These are phyloP conservation scores for Pichia sp. DNA, from an alignment of 1,139 yeast genomes.

Conservation along the genomic window DNA sequence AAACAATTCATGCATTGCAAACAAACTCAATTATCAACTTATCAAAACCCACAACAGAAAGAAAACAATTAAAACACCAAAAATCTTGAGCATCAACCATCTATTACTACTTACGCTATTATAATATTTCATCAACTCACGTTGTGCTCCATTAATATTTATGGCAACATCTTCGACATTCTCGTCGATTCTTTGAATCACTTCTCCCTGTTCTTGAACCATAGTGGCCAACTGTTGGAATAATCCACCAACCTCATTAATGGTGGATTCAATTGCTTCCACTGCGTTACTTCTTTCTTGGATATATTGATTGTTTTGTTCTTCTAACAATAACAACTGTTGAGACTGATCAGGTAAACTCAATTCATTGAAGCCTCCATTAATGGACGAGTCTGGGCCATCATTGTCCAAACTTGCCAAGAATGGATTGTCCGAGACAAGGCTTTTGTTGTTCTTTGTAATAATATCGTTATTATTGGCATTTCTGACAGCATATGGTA, in stretches of 20 bases:
- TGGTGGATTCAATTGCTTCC: constrained; percentile 91
- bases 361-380: constrained; percentile 26
- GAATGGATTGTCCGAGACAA: constrained; percentile 29
- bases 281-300: constrained; percentile 87
- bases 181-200: constrained; percentile 89
- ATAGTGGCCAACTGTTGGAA: constrained; percentile 93
- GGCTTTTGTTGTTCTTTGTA: neutral
- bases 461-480: constrained; percentile 1
- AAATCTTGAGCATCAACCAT: constrained; percentile 85
- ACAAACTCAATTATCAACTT: constrained; percentile 29
- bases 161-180: constrained; percentile 89
- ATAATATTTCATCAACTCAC: constrained; percentile 85
- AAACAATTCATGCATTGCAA: too few species aligned
- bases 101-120: constrained; percentile 83
- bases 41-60: constrained; percentile 75
- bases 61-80: constrained; percentile 76
- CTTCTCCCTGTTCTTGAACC: constrained; percentile 98
- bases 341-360: constrained; percentile 33
- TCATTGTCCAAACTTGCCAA: constrained; percentile 19
- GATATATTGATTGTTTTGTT: constrained; percentile 58
- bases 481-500: neutral
- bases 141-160: constrained; percentile 88
- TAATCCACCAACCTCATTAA: constrained; percentile 90
- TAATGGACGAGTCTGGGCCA: constrained; percentile 21
- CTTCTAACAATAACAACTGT: constrained; percentile 73